Evolutionary conservation across 2,329 filamentous ascomycete genomes (phyloP).

Genomic region (Epichloe uncinata): DNA sequence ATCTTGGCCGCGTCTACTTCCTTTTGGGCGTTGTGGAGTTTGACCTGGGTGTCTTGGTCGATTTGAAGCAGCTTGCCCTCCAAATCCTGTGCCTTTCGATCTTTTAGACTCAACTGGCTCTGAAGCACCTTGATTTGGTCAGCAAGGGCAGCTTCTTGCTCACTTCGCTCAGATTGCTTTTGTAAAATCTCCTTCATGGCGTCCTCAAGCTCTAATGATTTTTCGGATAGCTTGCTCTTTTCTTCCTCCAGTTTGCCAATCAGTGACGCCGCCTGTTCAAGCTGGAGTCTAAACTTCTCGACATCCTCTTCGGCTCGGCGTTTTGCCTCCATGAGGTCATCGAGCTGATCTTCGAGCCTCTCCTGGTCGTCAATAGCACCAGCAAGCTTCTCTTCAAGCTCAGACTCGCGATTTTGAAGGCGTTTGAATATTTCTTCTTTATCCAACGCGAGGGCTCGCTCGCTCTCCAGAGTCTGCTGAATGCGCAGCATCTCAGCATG

Average conservation of each 20-base stretch:
- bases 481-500: conserved; percentile 80
- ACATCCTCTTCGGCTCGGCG: conserved; percentile 79
- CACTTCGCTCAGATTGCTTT: conserved; percentile 58
- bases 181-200: conserved; percentile 58
- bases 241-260: conserved; percentile 79
- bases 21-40: conserved; percentile 64
- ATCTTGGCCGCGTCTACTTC: conserved; percentile 63
- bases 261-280: conserved; percentile 82
- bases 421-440: conserved; percentile 99
- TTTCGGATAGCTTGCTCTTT: conserved; percentile 59
- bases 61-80: conserved; percentile 72
- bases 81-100: conserved; percentile 77
- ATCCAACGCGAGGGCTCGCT: conserved; percentile 86
- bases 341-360: conserved; percentile 82
- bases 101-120: conserved; percentile 78
- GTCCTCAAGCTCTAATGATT: conserved; percentile 54
- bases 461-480: conserved; percentile 89
- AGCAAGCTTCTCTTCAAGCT: conserved; percentile 84
- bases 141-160: conserved; percentile 61
- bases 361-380: conserved; percentile 92
- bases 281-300: conserved; percentile 61
- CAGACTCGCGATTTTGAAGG: conserved; percentile 80
- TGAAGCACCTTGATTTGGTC: conserved; percentile 85
- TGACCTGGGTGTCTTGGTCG: conserved; percentile 81
- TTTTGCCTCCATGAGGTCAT: conserved; percentile 77